Evolutionary conservation across 805 yeast species (phyloP).

Genomic region (Lipomyces mesembrius): DNA sequence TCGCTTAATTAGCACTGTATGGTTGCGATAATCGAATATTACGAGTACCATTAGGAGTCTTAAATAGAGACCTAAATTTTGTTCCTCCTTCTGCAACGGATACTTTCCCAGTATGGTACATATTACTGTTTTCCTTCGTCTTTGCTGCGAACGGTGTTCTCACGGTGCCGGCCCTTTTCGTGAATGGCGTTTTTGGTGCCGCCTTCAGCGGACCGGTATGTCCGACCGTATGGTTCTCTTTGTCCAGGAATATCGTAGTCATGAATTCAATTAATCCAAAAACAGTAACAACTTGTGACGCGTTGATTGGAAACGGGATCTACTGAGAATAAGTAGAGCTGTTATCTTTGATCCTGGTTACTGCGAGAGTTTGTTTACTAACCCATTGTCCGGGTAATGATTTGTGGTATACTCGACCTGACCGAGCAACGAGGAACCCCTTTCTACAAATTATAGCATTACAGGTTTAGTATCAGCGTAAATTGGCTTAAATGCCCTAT

Average conservation of each 20-base stretch:
- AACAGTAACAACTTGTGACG: neutral
- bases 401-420: too few relatives aligned
- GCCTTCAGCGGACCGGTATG: constrained; percentile 5
- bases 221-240: constrained; percentile 26
- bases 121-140: constrained; percentile 22
- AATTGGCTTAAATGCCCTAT: neutral
- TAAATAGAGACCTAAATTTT: constrained; percentile 19
- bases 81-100: constrained; percentile 5
- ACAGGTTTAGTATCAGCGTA: neutral
- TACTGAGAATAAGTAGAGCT: too few relatives aligned
- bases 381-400: too few relatives aligned
- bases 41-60: constrained; percentile 32
- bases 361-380: too few relatives aligned
- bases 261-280: constrained; percentile 4
- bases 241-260: constrained; percentile 33
- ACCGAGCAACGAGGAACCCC: too few relatives aligned
- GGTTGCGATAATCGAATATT: neutral
- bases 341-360: too few relatives aligned
- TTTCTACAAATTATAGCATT: neutral
- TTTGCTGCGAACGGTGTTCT: constrained; percentile 30
- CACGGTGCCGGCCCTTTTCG: constrained; percentile 11
- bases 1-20: neutral
- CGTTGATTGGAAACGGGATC: too few relatives aligned
- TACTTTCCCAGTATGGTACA: constrained; percentile 13
- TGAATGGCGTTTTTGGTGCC: constrained; percentile 34